Evolutionary conservation across 495 filamentous ascomycete species (phyloP), one percentile per base, ranked within the genome.

Genomic region (Sporormia fimetaria): DNA sequence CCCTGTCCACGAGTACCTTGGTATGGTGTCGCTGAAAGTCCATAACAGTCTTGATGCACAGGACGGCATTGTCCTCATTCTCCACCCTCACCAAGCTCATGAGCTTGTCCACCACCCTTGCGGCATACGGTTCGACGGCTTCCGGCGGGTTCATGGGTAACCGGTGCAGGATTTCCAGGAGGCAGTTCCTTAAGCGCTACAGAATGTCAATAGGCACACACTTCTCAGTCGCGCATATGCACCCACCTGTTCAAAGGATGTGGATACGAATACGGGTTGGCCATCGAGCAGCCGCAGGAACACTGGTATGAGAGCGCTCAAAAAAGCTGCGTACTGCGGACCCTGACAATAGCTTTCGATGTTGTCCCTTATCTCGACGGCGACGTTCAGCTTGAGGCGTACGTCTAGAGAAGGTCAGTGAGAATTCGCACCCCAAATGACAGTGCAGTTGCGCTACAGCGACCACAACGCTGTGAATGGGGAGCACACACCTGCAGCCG

Each of bases 31-130:
- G 76, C 68, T 88, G 82, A 57, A 95, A 74, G 55, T 99, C 90
- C 71, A 94, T 94, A 37, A 94, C 83, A 1, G 86, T 93, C 67
- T 96, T 96, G 70, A 99, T 87, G 56, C 87, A 95, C 39, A 99
- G 67, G 10, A 93, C 83, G 2, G 87, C 92, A 67, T 99, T 99
- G 30, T 99, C 92, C 58, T 99, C 92, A 52, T 99, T 99, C 57
- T 99, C 92, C 29, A 73, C 77, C 42, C 78, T 77, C 37, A 94
- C 85, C 18, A 99, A 67, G 22, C 70, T 67, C 82, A 96, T 90
- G 43, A 95, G 63, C 43, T 88, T 67, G 54, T 94, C 85, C 25
- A 94, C 86, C 44, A 93, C 75, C 44, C 85, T 80, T 26, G 73
- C 70, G 12, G 87, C 88, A 57, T 87, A 90, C 3, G 80, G 82